A percentile compares a stretch with the other conserved stretches of the same genome.
These are phyloP conservation scores for Geotrichum macrosporum DNA, from an alignment of 1,139 yeast species.

Conservation along the genomic window DNA sequence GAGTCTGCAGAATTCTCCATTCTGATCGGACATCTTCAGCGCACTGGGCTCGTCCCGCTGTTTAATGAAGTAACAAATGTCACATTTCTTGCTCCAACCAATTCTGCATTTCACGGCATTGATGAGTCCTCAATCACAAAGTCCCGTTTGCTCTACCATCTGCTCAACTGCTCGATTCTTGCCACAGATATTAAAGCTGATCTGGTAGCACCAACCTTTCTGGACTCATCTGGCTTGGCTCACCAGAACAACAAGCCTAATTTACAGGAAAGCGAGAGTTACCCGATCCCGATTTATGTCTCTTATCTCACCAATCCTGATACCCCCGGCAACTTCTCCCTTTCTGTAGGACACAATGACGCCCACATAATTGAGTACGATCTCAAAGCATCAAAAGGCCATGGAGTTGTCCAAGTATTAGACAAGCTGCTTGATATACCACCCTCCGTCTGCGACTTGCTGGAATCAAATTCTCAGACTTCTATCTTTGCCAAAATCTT, in stretches of 20 bases:
- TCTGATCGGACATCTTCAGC: constrained; percentile 62
- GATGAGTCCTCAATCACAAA: constrained; percentile 30
- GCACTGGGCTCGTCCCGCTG: constrained; percentile 61
- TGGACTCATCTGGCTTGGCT: constrained; percentile 13
- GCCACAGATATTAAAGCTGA: constrained; percentile 20
- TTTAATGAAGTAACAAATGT: constrained; percentile 62
- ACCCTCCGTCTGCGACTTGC: constrained; percentile 43
- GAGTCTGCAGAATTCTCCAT: constrained; percentile 68
- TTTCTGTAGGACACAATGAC: constrained; percentile 42
- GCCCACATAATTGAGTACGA: constrained; percentile 59
- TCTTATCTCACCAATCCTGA: constrained; percentile 18
- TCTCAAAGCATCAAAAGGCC: constrained; percentile 59
- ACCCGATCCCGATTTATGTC: constrained; percentile 15
- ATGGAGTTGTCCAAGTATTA: constrained; percentile 72
- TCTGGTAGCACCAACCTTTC: constrained; percentile 20
- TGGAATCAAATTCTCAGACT: constrained; percentile 32
- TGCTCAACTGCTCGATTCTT: constrained; percentile 34
- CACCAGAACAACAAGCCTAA: neutral
- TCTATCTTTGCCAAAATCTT: constrained; percentile 29
- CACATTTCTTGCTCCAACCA: constrained; percentile 81
- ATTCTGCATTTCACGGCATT: constrained; percentile 61
- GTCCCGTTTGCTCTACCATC: constrained; percentile 37
- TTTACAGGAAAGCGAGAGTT: neutral
- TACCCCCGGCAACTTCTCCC: constrained; percentile 5
- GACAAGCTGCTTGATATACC: constrained; percentile 49